Base-by-base conservation (phyloP, 805 yeast genomes). In the Monosporozyma aquatica region DNA sequence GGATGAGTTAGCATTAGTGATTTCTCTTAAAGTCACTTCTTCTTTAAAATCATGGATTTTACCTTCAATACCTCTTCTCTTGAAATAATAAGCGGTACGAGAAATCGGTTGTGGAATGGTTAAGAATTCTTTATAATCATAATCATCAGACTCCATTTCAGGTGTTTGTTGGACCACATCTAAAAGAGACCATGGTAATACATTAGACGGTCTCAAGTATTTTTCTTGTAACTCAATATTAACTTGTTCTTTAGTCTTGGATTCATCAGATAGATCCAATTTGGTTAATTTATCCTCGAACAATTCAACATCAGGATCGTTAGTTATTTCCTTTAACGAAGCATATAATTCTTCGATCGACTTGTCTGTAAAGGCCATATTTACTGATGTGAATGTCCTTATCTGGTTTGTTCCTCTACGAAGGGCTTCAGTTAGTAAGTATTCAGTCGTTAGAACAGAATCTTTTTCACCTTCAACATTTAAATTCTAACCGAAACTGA, bases 41-140 rank as follows among this genome's bases (percentile, higher is more conserved):
- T 89, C 95, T 29, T 72, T 65, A 48, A 76, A 79, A 0, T 76
- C 70, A 1, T 64, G 63, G n/a, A 90, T 78, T 4, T 62, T 53
- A 11, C 97, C 97, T 2, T 71, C 70, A 5, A 92, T 71, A 1
- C 97, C 97, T 6, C 66, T 58, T 53, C 98, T 71, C 46, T 75
- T 75, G 61, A 85, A 82, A 41, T 82, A 68, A 42, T 80, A 71
- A 0, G 76, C 65, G 0, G 92, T 76, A 47, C 95, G 72, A 11
- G 76, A 72, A 13, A 79, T 68, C 4, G 78, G 67, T 3, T 69
- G 66, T 0, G 97, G 97, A 1, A 74, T 43, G 6, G 67, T 61
- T 29, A 81, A 62, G 43, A 87, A 65, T 5, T 70, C 66, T 23
- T 68, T 65, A 43, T 71, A 71, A 14, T 54, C 59, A 29, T 58